Evolutionary conservation across 2,329 filamentous ascomycete species (phyloP), one percentile per base, ranked within the genome.

Genomic region (Fusarium haematococcum): DNA sequence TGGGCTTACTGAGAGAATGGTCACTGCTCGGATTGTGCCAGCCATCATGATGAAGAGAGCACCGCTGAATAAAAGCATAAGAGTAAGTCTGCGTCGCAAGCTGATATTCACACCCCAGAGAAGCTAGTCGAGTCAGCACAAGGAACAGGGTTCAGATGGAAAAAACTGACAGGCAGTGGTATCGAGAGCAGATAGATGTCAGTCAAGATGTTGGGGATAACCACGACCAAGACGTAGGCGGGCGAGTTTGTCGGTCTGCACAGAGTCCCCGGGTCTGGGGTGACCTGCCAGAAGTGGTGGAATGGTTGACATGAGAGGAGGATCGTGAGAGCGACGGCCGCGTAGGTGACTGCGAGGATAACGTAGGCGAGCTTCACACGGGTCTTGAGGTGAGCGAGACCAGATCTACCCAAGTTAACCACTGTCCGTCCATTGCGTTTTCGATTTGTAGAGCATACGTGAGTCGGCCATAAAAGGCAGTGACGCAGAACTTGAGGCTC

Each of bases 231-330:
- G 1, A 76, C 74, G 33, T 76, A 75, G 0, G 67, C 75, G 1
- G 75, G 75, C 11, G 75, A 76, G 27, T 76, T 76, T 11, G 74
- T 76, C 10, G 74, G 74, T 6, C 66, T 56, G 33, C 75, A 76
- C 4, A 76, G 37, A 1, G 54, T 13, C 6, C 75, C 75, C 0
- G 75, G 75, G 86, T 74, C 5, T 85, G 87, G 68, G 82, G 78
- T 43, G 84, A 76, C 87, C 76, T 88, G 87, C 86, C 87, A 89
- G 68, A 87, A 86, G 61, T 84, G 84, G 23, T 81, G 74, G 41
- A 88, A 82, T 0, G 87, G 86, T 14, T 75, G 72, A 14, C 75
- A 77, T 6, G 62, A 70, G 4, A 69, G 9, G 6, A 75, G 39
- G 7, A 74, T 62, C 5, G 74, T 75, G 14, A 76, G 67, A 1